A percentile compares a stretch with the other conserved stretches of the same genome.
Evolutionary conservation across 805 yeast genomes (phyloP).

Genomic region (Barnettozyma californica): DNA sequence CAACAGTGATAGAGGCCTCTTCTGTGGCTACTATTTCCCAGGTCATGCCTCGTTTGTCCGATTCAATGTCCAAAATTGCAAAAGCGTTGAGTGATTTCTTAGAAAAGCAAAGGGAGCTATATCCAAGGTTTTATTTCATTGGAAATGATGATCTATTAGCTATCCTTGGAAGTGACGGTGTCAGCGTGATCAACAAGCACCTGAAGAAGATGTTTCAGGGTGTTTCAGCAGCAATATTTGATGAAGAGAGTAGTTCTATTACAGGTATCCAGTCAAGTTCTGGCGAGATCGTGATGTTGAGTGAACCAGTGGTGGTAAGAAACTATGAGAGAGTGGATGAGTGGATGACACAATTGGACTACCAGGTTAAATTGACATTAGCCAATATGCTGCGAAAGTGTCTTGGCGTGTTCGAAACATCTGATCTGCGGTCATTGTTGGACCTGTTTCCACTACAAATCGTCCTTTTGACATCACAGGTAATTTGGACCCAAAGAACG

Average conservation of each 20-base stretch:
- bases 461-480: constrained; percentile 46
- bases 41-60: constrained; percentile 45
- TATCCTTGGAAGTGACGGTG: constrained; percentile 61
- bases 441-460: constrained; percentile 50
- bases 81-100: constrained; percentile 70
- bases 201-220: constrained; percentile 71
- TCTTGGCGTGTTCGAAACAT: constrained; percentile 17
- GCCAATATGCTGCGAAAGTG: constrained; percentile 31
- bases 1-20: constrained; percentile 50
- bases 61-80: constrained; percentile 52
- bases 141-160: constrained; percentile 90
- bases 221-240: constrained; percentile 37
- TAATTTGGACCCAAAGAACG: constrained; percentile 45
- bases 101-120: constrained; percentile 70
- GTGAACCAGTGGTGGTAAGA: constrained; percentile 37
- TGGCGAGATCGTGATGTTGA: constrained; percentile 50
- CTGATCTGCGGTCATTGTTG: constrained; percentile 31
- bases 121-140: constrained; percentile 79
- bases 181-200: constrained; percentile 47
- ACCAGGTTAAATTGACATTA: constrained; percentile 44
- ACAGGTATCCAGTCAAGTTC: constrained; percentile 54
- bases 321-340: constrained; percentile 44
- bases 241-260: constrained; percentile 31
- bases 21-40: constrained; percentile 42
- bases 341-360: constrained; percentile 60